Conservation (phyloP, 495 filamentous ascomycete genomes). For the Chlorociboria aeruginascens region DNA sequence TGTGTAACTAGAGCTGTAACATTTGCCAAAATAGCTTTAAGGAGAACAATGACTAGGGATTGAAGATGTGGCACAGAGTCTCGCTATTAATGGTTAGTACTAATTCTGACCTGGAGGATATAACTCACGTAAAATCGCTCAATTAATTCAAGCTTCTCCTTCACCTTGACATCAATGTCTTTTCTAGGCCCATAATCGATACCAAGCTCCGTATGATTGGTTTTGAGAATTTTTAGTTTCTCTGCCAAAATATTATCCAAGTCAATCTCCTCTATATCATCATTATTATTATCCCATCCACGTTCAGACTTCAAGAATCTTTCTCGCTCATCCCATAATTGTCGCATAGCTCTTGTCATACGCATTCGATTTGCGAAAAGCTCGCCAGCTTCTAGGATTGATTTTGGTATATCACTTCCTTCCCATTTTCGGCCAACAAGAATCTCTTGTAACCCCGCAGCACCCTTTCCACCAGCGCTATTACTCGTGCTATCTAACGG, state of each 20-base stretch:
- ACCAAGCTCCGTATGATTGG: slow-evolving; percentile 20
- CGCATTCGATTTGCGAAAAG: slow-evolving; percentile 81
- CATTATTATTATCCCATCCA: slow-evolving; percentile 59
- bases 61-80: slow-evolving; percentile 74
- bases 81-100: slow-evolving; percentile 36
- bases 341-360: slow-evolving; percentile 80
- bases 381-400: slow-evolving; percentile 89
- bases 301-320: slow-evolving; percentile 82
- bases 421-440: slow-evolving; percentile 76
- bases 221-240: slow-evolving; percentile 21
- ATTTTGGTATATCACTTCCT: slow-evolving; percentile 80
- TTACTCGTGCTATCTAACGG: slow-evolving; percentile 75
- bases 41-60: slow-evolving; percentile 83
- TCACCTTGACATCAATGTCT: slow-evolving; percentile 32
- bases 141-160: slow-evolving; percentile 58
- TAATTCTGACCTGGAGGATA: background rate
- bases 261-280: slow-evolving; percentile 37
- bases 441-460: slow-evolving; percentile 58
- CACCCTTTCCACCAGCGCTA: slow-evolving; percentile 75
- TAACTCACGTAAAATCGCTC: slow-evolving; percentile 74
- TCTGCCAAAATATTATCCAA: slow-evolving; percentile 26
- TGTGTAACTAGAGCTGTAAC: slow-evolving; percentile 49
- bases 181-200: slow-evolving; percentile 42
- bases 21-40: slow-evolving; percentile 76
- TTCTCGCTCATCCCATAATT: slow-evolving; percentile 90